A percentile compares a stretch with the other conserved stretches of the same genome.
Conservation (phyloP, 73 alveolate genomes). For the Stentor coeruleus region DNA sequence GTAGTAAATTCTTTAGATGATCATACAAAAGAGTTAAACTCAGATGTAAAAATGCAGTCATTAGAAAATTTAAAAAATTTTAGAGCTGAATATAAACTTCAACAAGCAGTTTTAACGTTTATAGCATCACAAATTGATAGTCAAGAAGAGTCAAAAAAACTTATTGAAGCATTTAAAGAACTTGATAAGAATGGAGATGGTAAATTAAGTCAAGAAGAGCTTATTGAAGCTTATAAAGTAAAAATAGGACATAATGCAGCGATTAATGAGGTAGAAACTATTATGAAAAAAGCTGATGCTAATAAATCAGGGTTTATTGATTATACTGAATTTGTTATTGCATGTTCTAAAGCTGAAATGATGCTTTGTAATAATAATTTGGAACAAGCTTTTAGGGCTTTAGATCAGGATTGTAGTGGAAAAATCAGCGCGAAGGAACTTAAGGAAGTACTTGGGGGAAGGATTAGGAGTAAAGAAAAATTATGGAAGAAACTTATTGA, state of each 20-base stretch:
- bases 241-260: slow-evolving; percentile 28
- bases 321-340: slow-evolving; percentile 45
- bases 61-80: slow-evolving; percentile 29
- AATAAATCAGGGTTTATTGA: slow-evolving; percentile 41
- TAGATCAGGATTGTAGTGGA: slow-evolving; percentile 41
- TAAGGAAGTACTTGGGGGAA: slow-evolving; percentile 43
- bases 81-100: slow-evolving; percentile 35
- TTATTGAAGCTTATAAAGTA: slow-evolving; percentile 18
- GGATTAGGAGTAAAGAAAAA: slow-evolving; percentile 35
- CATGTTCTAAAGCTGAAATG: slow-evolving; percentile 26
- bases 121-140: slow-evolving; percentile 39
- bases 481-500: slow-evolving; percentile 56
- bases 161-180: slow-evolving; percentile 18
- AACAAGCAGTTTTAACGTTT: slow-evolving; percentile 44
- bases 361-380: slow-evolving; percentile 29
- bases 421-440: slow-evolving; percentile 35
- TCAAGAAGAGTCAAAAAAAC: slow-evolving; percentile 29
- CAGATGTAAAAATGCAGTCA: slow-evolving; percentile 26
- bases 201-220: slow-evolving; percentile 25
- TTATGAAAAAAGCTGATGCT: slow-evolving; percentile 30
- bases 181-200: slow-evolving; percentile 38
- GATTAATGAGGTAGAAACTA: not conserved
- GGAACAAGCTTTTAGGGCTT: slow-evolving; percentile 39
- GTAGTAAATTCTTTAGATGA: too few species aligned
- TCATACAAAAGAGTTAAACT: not conserved